Evolutionary conservation across 1,139 yeast genomes (phyloP).

Genomic region (Arxiozyma heterogenica): DNA sequence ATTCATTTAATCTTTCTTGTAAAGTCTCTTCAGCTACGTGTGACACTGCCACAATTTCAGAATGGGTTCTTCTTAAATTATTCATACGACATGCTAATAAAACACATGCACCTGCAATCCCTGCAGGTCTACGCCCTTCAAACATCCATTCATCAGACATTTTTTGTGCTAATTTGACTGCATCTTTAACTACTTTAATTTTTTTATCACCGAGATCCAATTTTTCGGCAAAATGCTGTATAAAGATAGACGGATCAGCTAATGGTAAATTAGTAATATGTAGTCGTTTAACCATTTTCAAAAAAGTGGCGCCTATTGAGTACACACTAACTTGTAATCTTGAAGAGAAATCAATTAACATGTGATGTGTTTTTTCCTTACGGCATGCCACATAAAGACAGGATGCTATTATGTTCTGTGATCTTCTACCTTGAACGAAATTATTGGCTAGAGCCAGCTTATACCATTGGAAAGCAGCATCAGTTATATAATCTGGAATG

Average conservation of each 20-base stretch:
- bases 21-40: conserved; percentile 92
- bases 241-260: conserved; percentile 89
- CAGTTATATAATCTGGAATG: conserved; percentile 78
- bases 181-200: conserved; percentile 74
- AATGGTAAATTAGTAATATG: conserved; percentile 70
- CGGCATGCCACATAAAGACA: conserved; percentile 93
- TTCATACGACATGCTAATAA: conserved; percentile 93
- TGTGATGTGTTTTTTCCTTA: conserved; percentile 80
- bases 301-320: conserved; percentile 89
- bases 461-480: conserved; percentile 84
- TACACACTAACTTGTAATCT: conserved; percentile 84
- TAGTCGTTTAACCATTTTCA: conserved; percentile 77
- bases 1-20: conserved; percentile 82
- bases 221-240: conserved; percentile 86
- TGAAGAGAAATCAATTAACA: conserved; percentile 91
- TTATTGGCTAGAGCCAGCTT: conserved; percentile 74
- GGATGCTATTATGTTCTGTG: conserved; percentile 91
- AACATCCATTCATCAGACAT: conserved; percentile 95
- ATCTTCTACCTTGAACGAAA: conserved; percentile 90
- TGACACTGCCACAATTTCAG: conserved; percentile 90
- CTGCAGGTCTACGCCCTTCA: conserved; percentile 96
- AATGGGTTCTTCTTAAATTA: conserved; percentile 81
- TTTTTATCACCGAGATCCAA: conserved; percentile 66
- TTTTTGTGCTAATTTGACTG: conserved; percentile 73
- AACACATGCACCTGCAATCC: conserved; percentile 95